A percentile compares a stretch with the other conserved stretches of the same genome.
Conservation (phyloP, 2,329 filamentous ascomycete genomes). For the Allantophomopsis lycopodina region DNA sequence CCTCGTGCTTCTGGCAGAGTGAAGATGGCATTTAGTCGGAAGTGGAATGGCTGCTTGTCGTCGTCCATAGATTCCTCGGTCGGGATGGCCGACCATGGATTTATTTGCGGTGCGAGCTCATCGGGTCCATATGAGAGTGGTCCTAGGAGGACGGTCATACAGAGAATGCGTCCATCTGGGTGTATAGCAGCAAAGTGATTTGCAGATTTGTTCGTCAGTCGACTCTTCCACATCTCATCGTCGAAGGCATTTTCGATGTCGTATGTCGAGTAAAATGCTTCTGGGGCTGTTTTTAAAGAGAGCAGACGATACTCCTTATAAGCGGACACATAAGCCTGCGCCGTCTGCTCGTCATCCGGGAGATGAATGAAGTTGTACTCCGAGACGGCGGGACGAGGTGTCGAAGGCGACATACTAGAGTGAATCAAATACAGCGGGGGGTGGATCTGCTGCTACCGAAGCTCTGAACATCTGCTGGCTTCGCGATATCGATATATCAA, state of each 20-base stretch:
- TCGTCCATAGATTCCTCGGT: not conserved
- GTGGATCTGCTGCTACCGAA: too few relatives aligned
- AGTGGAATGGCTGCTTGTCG: constrained; percentile 10
- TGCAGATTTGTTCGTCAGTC: constrained; percentile 20
- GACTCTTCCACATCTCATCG: constrained; percentile 21
- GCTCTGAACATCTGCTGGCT: too few relatives aligned
- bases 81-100: constrained; percentile 8
- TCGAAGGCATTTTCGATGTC: constrained; percentile 20
- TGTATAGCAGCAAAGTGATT: constrained; percentile 20
- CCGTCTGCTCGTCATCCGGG: too few relatives aligned
- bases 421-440: too few relatives aligned
- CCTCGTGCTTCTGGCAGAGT: constrained; percentile 22
- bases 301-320: constrained; percentile 14
- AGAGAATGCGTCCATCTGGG: constrained; percentile 13
- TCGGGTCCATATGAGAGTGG: constrained; percentile 12
- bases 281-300: constrained; percentile 10
- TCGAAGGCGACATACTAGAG: too few relatives aligned
- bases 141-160: constrained; percentile 19
- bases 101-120: constrained; percentile 3
- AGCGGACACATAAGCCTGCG: too few relatives aligned
- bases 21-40: constrained; percentile 23
- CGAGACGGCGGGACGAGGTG: too few relatives aligned
- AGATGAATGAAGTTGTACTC: too few relatives aligned
- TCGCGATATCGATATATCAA: too few relatives aligned
- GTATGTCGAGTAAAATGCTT: constrained; percentile 24